Conservation (phyloP, 75 land plant genomes). For the Selaginella moellendorffii region DNA sequence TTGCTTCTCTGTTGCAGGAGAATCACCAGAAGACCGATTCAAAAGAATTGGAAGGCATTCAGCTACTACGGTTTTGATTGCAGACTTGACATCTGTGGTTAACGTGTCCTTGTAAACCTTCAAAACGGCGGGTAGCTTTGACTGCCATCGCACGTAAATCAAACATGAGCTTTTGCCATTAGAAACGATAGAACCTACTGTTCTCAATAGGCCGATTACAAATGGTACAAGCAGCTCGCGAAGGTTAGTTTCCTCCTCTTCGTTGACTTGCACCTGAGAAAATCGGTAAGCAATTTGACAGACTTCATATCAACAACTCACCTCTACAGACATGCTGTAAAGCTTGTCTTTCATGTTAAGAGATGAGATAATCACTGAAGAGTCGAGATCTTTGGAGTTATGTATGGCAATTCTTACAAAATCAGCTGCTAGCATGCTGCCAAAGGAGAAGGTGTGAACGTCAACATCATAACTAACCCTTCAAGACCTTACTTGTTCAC, state of each 20-base stretch:
- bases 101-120: slow-evolving; percentile 74
- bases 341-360: slow-evolving; percentile 30
- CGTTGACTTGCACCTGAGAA: slow-evolving; percentile 3
- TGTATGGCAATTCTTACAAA: slow-evolving; percentile 71
- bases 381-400: slow-evolving; percentile 43
- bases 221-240: slow-evolving; percentile 79
- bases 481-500: slow-evolving; percentile 78
- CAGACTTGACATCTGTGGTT: slow-evolving; percentile 65
- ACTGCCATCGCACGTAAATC: slow-evolving; percentile 54
- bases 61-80: slow-evolving; percentile 79
- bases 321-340: slow-evolving; percentile 17
- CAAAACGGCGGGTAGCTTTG: slow-evolving; percentile 78
- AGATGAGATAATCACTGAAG: slow-evolving; percentile 29
- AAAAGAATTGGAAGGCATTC: slow-evolving; percentile 67
- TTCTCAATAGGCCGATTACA: slow-evolving; percentile 78
- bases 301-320: not conserved
- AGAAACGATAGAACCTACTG: no score
- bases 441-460: no score
- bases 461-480: no score
- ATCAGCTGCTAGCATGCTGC: slow-evolving; percentile 98
- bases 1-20: slow-evolving; percentile 40
- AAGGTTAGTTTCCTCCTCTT: slow-evolving; percentile 57
- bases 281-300: not conserved
- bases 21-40: slow-evolving; percentile 41
- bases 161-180: no score